phyloP scores from a whole-genome alignment of 345 rosid species.

The Populus ilicifolia region DNA sequence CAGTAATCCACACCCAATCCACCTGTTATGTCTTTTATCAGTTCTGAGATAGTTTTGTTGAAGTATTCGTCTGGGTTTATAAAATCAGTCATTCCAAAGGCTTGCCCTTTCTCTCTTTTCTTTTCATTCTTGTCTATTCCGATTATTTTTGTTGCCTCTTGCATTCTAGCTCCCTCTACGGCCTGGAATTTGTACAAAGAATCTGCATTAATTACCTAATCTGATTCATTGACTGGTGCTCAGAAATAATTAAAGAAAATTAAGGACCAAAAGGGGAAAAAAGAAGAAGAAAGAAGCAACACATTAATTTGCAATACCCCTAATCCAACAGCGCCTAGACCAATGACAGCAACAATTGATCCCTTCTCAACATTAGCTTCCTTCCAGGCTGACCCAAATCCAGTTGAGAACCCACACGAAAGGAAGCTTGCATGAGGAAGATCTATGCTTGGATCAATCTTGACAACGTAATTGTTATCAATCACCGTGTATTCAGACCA shows the following conservation, averaged over 20 bases:
- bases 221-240: too few relatives aligned
- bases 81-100: too few relatives aligned
- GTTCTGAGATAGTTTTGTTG: too few relatives aligned
- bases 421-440: constrained; percentile 48
- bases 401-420: constrained; percentile 72
- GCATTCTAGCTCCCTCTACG: constrained; percentile 51
- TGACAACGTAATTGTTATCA: constrained; percentile 40
- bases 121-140: too few relatives aligned
- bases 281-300: too few relatives aligned
- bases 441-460: constrained; percentile 36
- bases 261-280: too few relatives aligned
- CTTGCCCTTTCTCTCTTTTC: too few relatives aligned
- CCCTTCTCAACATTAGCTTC: constrained; percentile 49
- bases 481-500: constrained; percentile 58
- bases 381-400: constrained; percentile 68
- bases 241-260: too few relatives aligned
- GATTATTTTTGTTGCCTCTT: constrained; percentile 53
- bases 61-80: too few relatives aligned
- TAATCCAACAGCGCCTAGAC: constrained; percentile 71
- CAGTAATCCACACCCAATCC: too few relatives aligned
- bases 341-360: constrained; percentile 55
- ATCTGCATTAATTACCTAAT: too few relatives aligned
- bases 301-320: constrained; percentile 30
- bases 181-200: constrained; percentile 28
- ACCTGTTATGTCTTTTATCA: too few relatives aligned